These are phyloP conservation scores for Mucor lusitanicus DNA, from an alignment of 371 early-diverging fungal species.

Conservation along the genomic window DNA sequence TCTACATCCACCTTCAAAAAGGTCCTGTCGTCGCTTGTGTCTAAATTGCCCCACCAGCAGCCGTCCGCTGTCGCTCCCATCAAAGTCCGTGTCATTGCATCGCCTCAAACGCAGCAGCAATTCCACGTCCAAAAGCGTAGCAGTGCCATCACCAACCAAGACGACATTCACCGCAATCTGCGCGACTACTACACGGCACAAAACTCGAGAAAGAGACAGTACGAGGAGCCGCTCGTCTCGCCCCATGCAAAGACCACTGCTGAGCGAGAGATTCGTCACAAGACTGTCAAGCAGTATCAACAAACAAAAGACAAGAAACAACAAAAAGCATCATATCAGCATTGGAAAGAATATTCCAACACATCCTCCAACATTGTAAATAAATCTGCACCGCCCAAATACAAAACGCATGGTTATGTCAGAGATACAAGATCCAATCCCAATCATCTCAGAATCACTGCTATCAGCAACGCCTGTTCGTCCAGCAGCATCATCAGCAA, in stretches of 20 bases:
- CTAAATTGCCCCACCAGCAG: conserved; percentile 15
- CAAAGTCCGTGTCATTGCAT: not conserved
- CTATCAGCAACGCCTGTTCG: conserved; percentile 10
- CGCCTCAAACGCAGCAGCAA: not conserved
- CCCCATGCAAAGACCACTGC: not conserved
- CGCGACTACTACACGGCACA: conserved; percentile 12
- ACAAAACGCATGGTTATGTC: conserved; percentile 21
- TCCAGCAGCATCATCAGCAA: not conserved
- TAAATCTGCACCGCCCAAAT: conserved; percentile 14
- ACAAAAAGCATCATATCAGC: not conserved
- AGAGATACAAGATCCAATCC: conserved; percentile 22
- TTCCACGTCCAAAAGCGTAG: not conserved
- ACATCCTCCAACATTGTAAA: conserved; percentile 1
- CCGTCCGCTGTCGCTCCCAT: not conserved
- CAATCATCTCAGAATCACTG: conserved; percentile 14
- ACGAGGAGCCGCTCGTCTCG: not conserved
- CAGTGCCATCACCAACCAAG: conserved; percentile 7
- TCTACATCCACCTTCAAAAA: conserved; percentile 12
- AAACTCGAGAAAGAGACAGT: conserved; percentile 4
- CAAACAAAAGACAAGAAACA: conserved; percentile 2
- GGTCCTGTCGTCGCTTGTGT: not conserved
- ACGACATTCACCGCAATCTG: conserved; percentile 14
- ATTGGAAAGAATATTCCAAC: conserved; percentile 19
- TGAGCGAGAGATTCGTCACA: conserved; percentile 14
- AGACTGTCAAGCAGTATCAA: conserved; percentile 20